Percentiles rank a stretch among this genome's conserved stretches.
Evolutionary conservation across 768 basidiomycete species (phyloP).

Genomic region (Hydnum rufescens): DNA sequence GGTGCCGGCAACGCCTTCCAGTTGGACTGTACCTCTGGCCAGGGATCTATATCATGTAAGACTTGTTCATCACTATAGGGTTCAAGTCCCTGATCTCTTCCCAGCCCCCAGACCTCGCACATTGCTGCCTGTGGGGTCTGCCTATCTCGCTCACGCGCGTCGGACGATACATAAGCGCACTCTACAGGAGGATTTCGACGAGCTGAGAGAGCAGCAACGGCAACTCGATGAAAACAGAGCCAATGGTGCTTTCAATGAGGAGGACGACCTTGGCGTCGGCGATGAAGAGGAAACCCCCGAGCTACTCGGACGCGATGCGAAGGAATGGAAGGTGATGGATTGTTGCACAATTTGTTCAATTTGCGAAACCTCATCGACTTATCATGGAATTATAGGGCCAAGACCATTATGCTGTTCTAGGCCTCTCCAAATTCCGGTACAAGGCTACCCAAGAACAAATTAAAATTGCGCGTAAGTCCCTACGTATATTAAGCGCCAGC

Average conservation of each 20-base stretch:
- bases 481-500: not conserved
- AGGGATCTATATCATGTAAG: too few species aligned
- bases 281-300: conserved; percentile 68
- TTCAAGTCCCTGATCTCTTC: too few species aligned
- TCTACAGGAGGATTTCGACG: conserved; percentile 30
- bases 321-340: conserved; percentile 78
- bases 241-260: conserved; percentile 27
- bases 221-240: conserved; percentile 28
- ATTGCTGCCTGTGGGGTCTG: conserved; percentile 72
- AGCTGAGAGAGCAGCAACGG: conserved; percentile 55
- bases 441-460: conserved; percentile 80
- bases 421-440: conserved; percentile 77
- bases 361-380: not conserved
- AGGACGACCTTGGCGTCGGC: conserved; percentile 82
- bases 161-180: conserved; percentile 56
- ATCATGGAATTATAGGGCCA: conserved; percentile 47
- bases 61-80: too few species aligned
- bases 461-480: conserved; percentile 87
- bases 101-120: conserved; percentile 27
- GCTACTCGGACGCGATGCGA: conserved; percentile 64
- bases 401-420: conserved; percentile 95
- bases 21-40: too few species aligned
- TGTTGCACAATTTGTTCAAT: not conserved
- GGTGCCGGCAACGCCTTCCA: too few species aligned
- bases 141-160: conserved; percentile 67